Percentiles rank a stretch among this genome's conserved stretches.
These are phyloP conservation scores for Escallonia herrerae DNA, from an alignment of 129 eudicot genomes.

Conservation along the genomic window DNA sequence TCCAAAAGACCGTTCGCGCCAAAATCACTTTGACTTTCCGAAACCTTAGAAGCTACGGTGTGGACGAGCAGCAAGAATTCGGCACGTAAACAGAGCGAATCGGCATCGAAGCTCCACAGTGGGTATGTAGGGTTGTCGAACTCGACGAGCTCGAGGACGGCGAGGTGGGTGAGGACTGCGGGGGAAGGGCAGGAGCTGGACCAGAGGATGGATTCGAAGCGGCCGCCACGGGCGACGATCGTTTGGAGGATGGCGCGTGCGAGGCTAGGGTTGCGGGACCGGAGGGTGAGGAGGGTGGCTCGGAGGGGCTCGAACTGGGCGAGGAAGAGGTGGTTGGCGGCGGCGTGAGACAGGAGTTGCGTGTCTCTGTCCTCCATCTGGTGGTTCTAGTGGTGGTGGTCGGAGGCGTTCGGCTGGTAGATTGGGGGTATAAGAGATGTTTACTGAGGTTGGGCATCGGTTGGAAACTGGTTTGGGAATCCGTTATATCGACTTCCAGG, in stretches of 20 bases:
- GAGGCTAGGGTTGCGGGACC: constrained; percentile 61
- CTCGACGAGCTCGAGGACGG: constrained; percentile 64
- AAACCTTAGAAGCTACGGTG: constrained; percentile 43
- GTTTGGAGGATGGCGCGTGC: constrained; percentile 76
- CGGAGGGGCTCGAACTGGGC: constrained; percentile 92
- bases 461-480: no score
- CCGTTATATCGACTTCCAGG: neutral
- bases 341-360: constrained; percentile 50
- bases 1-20: constrained; percentile 28
- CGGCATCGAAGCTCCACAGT: constrained; percentile 53
- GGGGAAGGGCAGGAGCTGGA: constrained; percentile 54
- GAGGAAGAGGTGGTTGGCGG: constrained; percentile 66
- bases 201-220: constrained; percentile 49
- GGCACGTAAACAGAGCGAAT: constrained; percentile 45
- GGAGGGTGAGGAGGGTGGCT: constrained; percentile 70
- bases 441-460: no score
- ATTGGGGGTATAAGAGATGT: no score
- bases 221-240: constrained; percentile 56
- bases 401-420: no score
- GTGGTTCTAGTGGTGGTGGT: no score
- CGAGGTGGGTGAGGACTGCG: constrained; percentile 59
- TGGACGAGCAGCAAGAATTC: constrained; percentile 70
- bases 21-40: constrained; percentile 12
- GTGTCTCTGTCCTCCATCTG: constrained; percentile 55
- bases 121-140: constrained; percentile 44